phyloP scores from a whole-genome alignment of 768 basidiomycete species.

The Termitomyces sp. region DNA sequence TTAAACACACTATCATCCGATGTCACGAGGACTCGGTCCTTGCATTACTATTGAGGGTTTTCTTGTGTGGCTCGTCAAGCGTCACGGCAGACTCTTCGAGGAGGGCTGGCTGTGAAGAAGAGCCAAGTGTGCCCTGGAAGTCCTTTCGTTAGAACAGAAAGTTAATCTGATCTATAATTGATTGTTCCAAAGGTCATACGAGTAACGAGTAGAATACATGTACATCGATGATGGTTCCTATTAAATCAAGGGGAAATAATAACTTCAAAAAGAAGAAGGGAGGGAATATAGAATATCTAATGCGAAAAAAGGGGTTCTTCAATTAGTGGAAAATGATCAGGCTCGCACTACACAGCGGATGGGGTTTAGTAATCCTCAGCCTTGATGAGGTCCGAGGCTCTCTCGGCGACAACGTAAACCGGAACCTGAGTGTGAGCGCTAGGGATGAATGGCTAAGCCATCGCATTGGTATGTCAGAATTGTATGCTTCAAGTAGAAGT shows the following conservation, averaged over 20 bases:
- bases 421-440: slow-evolving; percentile 1
- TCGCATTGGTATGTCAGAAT: not conserved
- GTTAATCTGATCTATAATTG: not conserved
- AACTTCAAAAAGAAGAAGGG: not conserved
- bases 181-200: too few species aligned
- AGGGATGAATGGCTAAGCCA: not conserved
- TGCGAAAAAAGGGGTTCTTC: too few species aligned
- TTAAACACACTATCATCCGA: too few species aligned
- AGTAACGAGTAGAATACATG: not conserved
- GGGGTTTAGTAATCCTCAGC: not conserved
- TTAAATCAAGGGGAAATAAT: not conserved
- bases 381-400: not conserved
- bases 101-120: not conserved
- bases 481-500: not conserved
- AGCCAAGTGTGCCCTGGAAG: not conserved
- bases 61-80: not conserved
- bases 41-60: not conserved
- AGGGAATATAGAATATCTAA: too few species aligned
- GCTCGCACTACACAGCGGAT: too few species aligned
- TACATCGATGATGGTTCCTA: too few species aligned
- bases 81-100: not conserved
- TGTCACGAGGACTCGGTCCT: too few species aligned
- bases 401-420: not conserved
- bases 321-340: too few species aligned
- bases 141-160: not conserved